Conservation (phyloP, 306 rosid species). For the Ammopiptanthus mongolicus region DNA sequence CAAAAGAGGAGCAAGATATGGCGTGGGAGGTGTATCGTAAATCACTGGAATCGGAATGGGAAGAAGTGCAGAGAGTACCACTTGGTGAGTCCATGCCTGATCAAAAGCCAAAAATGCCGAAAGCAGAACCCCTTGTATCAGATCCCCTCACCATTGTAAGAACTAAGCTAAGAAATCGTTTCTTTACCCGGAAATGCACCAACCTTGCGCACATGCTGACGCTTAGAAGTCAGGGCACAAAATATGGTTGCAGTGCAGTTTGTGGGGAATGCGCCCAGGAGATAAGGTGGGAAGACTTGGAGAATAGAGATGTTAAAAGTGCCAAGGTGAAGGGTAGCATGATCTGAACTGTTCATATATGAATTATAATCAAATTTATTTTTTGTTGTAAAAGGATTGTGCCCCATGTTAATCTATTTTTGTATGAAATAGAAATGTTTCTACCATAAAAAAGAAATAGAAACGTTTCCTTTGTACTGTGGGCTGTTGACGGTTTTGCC, state of each 20-base stretch:
- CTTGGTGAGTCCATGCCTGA: conserved; percentile 39
- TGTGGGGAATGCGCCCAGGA: conserved; percentile 94
- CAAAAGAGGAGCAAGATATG: conserved; percentile 98
- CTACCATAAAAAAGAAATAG: background rate
- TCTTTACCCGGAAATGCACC: conserved; percentile 64
- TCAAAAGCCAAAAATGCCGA: conserved; percentile 34
- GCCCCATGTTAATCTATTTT: background rate
- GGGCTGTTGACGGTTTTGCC: background rate
- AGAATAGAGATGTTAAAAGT: conserved; percentile 36
- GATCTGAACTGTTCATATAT: conserved; percentile 13
- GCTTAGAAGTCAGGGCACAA: conserved; percentile 86
- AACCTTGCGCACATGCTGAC: conserved; percentile 80
- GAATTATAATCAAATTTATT: background rate
- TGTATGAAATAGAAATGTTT: background rate
- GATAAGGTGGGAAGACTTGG: conserved; percentile 80
- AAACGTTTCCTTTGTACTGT: background rate
- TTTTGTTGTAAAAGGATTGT: conserved; percentile 15
- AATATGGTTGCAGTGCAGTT: conserved; percentile 63
- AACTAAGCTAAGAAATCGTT: conserved; percentile 37
- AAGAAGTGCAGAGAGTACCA: conserved; percentile 78
- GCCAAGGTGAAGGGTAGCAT: conserved; percentile 26
- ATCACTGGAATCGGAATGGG: conserved; percentile 92
- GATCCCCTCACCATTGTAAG: conserved; percentile 21
- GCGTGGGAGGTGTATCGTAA: conserved; percentile 87
- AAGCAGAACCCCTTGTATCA: conserved; percentile 20